Base-by-base conservation (phyloP, 2,329 filamentous ascomycete genomes). In the Talaromyces funiculosus region DNA sequence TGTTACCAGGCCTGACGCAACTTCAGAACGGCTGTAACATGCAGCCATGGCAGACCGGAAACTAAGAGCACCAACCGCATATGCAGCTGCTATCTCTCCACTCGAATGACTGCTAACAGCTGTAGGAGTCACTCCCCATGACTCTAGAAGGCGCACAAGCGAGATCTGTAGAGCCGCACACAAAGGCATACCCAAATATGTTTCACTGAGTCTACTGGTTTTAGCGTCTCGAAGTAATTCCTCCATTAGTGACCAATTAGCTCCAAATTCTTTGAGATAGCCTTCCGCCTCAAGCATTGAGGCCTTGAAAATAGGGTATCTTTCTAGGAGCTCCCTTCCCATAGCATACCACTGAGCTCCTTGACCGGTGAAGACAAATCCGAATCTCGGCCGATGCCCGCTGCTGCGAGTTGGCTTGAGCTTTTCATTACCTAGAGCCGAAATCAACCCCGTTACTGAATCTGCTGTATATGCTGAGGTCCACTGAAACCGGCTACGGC, bases 271-370 rank as follows among this genome's bases (percentile, higher is more conserved):
- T 42, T 42, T 42, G 7, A 42, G 12, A 14, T 6, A 6, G 7
- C 38, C 5, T 5, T 42, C 38, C 12, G 38, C 38, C 38, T 42
- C 38, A 42, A 42, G 38, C 38, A 42, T 5, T 6, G 38, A 5
- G 12, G 38, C 4, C 4, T 42, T 14, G 18, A 42, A 42, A 5
- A 16, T 16, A 20, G 38, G 38, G 18, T 42, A 42, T 14, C 5
- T 42, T 5, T 14, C 38, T n/a, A 26, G 26, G 12, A 31, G 12
- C 18, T 58, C 31, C 9, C 14, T 1, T n/a, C 47, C 56, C 4
- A 58, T 31, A 2, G 47, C 56, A 49, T 40, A 16, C 56, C 56
- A 58, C 20, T 58, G 56, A 26, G 56, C 42, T 7, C 56, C 56
- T 18, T 58, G 56, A 20, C 56, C 56, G 6, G 42, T 58, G 24